Conservation (phyloP, 169 alveolate genomes). For the Eimeria maxima region DNA sequence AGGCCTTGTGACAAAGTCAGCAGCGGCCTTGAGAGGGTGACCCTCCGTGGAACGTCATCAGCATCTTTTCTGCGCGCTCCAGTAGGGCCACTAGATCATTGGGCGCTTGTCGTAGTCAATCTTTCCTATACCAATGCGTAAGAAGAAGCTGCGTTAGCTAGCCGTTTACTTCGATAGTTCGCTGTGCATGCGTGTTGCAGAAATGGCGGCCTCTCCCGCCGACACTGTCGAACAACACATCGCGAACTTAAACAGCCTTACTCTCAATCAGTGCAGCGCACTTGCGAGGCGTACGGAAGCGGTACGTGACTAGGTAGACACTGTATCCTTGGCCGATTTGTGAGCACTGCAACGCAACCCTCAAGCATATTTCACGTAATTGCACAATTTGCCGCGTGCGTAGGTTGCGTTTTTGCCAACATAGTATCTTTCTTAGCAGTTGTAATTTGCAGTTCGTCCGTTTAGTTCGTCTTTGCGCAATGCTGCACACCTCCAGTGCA, state of each 20-base stretch:
- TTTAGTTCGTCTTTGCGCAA: not conserved
- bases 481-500: not conserved
- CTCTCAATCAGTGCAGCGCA: slow-evolving; percentile 50
- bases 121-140: too few species aligned
- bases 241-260: slow-evolving; percentile 22
- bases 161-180: not conserved
- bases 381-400: not conserved
- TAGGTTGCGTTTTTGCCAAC: not conserved
- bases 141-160: not conserved
- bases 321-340: not conserved
- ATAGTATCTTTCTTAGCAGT: not conserved
- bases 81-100: not conserved
- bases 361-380: not conserved
- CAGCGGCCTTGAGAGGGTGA: slow-evolving; percentile 3
- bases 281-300: slow-evolving; percentile 53
- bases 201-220: slow-evolving; percentile 67
- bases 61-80: not conserved
- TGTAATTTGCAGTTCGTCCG: not conserved
- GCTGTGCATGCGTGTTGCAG: not conserved
- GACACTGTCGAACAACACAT: slow-evolving; percentile 55
- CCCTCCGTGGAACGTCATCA: not conserved
- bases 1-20: not conserved
- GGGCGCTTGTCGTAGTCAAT: not conserved
- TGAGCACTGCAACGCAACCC: not conserved
- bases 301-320: slow-evolving; percentile 17